phyloP scores from a whole-genome alignment of 805 yeast species.

The Candida verbasci region DNA sequence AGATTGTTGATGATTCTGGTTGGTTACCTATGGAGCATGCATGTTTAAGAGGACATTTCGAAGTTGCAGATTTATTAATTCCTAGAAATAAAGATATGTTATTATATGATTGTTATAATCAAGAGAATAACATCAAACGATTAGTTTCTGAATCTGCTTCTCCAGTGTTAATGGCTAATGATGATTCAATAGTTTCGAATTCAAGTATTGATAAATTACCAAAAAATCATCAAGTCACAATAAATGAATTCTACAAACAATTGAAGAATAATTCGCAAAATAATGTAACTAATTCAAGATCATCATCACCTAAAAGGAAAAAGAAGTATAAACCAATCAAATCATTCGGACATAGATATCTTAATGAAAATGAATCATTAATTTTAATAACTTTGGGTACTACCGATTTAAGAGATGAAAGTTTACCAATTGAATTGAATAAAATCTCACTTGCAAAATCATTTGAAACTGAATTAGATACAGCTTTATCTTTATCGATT shows the following conservation, averaged over 20 bases:
- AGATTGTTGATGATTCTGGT: slow-evolving; percentile 73
- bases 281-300: slow-evolving; percentile 13
- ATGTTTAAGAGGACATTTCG: slow-evolving; percentile 79
- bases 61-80: slow-evolving; percentile 57
- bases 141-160: slow-evolving; percentile 10
- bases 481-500: slow-evolving; percentile 75
- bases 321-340: slow-evolving; percentile 51
- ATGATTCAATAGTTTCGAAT: slow-evolving; percentile 13
- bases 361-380: slow-evolving; percentile 60
- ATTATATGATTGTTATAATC: slow-evolving; percentile 32
- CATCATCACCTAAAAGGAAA: slow-evolving; percentile 17
- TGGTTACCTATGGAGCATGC: slow-evolving; percentile 99
- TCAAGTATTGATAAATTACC: slow-evolving; percentile 36
- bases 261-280: slow-evolving; percentile 22
- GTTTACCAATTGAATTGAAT: slow-evolving; percentile 62
- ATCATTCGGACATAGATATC: slow-evolving; percentile 79
- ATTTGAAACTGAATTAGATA: slow-evolving; percentile 79
- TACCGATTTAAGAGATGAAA: slow-evolving; percentile 62
- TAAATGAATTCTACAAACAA: slow-evolving; percentile 36
- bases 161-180: slow-evolving; percentile 5
- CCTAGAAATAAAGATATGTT: slow-evolving; percentile 39
- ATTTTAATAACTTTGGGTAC: slow-evolving; percentile 84
- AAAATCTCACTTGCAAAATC: slow-evolving; percentile 72
- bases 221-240: slow-evolving; percentile 19
- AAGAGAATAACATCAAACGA: slow-evolving; percentile 28